phyloP scores from a whole-genome alignment of 2,329 filamentous ascomycete genomes.

The Cladosporium oxysporum region DNA sequence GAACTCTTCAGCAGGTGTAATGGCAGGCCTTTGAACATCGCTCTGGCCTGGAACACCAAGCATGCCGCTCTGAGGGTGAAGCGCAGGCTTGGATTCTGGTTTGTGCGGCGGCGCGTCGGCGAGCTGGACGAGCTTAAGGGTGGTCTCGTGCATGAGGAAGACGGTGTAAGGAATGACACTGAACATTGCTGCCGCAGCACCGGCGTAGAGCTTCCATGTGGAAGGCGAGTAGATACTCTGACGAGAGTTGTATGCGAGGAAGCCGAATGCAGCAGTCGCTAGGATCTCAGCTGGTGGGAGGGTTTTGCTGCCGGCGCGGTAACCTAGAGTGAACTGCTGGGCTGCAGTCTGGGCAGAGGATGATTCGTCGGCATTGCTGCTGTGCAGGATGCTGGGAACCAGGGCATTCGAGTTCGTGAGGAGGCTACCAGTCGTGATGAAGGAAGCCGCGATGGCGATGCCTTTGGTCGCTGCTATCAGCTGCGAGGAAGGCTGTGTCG shows the following conservation, averaged over 20 bases:
- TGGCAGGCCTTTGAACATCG: slow-evolving; percentile 2
- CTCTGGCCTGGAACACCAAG: slow-evolving; percentile 14
- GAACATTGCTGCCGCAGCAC: slow-evolving; percentile 21
- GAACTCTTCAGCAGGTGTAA: slow-evolving; percentile 25
- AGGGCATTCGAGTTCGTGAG: slow-evolving; percentile 58
- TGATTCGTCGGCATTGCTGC: slow-evolving; percentile 16
- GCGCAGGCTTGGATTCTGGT: not conserved
- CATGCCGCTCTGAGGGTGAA: slow-evolving; percentile 3
- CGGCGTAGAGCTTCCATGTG: slow-evolving; percentile 24
- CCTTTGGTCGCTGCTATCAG: slow-evolving; percentile 22
- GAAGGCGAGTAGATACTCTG: not conserved
- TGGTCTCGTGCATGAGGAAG: slow-evolving; percentile 19
- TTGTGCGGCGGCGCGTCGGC: slow-evolving; percentile 15
- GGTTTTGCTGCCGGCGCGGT: slow-evolving; percentile 20
- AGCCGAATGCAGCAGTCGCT: slow-evolving; percentile 20
- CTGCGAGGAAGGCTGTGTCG: slow-evolving; percentile 9
- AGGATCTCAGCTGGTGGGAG: slow-evolving; percentile 22
- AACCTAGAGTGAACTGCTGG: slow-evolving; percentile 22
- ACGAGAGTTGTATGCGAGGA: slow-evolving; percentile 20
- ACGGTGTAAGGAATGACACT: slow-evolving; percentile 22
- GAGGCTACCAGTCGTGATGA: slow-evolving; percentile 61
- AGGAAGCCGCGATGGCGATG: slow-evolving; percentile 56
- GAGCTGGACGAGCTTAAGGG: slow-evolving; percentile 21
- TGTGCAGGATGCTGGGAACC: slow-evolving; percentile 28
- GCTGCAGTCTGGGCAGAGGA: slow-evolving; percentile 22